Evolutionary conservation across 805 yeast genomes (phyloP).

Genomic region (Suhomyces sp.): DNA sequence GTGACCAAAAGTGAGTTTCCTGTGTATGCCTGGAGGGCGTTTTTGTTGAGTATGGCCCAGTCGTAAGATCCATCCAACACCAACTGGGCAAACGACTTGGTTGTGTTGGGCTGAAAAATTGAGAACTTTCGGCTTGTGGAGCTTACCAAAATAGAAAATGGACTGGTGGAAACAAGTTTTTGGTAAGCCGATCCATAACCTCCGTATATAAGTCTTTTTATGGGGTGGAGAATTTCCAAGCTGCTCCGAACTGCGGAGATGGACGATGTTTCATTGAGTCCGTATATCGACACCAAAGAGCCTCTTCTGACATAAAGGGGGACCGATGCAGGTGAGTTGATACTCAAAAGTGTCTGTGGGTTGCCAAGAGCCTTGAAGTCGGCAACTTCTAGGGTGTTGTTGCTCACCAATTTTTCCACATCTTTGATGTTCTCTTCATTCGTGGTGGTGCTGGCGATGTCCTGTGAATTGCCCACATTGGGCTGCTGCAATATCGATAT

Average conservation of each 20-base stretch:
- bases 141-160: conserved; percentile 43
- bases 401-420: conserved; percentile 14
- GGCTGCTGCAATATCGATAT: not conserved
- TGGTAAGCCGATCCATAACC: conserved; percentile 46
- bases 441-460: conserved; percentile 6
- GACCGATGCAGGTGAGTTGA: conserved; percentile 57
- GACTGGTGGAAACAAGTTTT: conserved; percentile 45
- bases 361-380: conserved; percentile 44
- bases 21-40: conserved; percentile 48
- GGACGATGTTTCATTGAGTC: conserved; percentile 16
- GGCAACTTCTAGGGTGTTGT: conserved; percentile 19
- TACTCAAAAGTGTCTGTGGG: conserved; percentile 46
- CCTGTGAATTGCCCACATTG: not conserved
- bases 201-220: conserved; percentile 45
- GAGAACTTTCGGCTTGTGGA: conserved; percentile 24
- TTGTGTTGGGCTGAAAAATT: conserved; percentile 13
- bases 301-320: conserved; percentile 50
- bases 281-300: conserved; percentile 49
- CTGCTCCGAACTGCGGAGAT: conserved; percentile 18
- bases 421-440: conserved; percentile 8
- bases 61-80: conserved; percentile 57
- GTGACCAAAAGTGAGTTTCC: conserved; percentile 50
- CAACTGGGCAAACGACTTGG: conserved; percentile 43
- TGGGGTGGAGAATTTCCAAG: conserved; percentile 33
- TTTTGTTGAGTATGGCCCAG: conserved; percentile 55